Conservation (phyloP, 73 alveolate species). For the Tetrahymena elliotti region DNA sequence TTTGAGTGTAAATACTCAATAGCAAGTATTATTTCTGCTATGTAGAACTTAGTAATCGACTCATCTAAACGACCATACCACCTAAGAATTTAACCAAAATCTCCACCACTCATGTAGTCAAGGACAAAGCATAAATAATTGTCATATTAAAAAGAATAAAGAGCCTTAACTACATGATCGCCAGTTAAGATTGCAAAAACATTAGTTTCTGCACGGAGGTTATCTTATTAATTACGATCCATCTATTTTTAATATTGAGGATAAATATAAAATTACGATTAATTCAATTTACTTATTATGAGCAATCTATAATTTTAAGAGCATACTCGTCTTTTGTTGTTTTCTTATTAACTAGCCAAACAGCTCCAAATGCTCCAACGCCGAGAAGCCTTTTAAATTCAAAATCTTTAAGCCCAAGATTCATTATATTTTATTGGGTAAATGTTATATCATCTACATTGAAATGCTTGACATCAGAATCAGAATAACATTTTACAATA, state of each 20-base stretch:
- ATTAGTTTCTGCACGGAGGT: constrained; percentile 35
- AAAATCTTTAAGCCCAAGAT: constrained; percentile 6
- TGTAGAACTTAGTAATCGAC: constrained; percentile 49
- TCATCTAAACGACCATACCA: constrained; percentile 50
- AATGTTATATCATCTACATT: background rate
- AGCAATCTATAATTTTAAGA: constrained; percentile 23
- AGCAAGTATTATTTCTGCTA: constrained; percentile 53
- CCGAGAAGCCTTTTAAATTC: constrained; percentile 25
- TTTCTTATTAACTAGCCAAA: constrained; percentile 37
- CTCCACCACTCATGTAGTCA: constrained; percentile 44
- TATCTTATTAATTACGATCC: background rate
- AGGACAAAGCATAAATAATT: constrained; percentile 21
- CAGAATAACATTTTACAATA: background rate
- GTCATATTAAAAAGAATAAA: constrained; percentile 25
- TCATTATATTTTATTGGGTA: background rate
- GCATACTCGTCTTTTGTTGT: constrained; percentile 36
- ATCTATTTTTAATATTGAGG: background rate
- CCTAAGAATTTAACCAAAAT: constrained; percentile 17
- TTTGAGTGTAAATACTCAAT: constrained; percentile 53
- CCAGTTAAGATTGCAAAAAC: constrained; percentile 39
- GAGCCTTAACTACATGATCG: constrained; percentile 38
- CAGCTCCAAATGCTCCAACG: constrained; percentile 44
- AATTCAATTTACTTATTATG: constrained; percentile 1
- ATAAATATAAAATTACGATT: background rate
- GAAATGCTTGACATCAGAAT: background rate